These are phyloP conservation scores for Spinacia oleracea DNA, from an alignment of 179 eudicot species.

Conservation along the genomic window DNA sequence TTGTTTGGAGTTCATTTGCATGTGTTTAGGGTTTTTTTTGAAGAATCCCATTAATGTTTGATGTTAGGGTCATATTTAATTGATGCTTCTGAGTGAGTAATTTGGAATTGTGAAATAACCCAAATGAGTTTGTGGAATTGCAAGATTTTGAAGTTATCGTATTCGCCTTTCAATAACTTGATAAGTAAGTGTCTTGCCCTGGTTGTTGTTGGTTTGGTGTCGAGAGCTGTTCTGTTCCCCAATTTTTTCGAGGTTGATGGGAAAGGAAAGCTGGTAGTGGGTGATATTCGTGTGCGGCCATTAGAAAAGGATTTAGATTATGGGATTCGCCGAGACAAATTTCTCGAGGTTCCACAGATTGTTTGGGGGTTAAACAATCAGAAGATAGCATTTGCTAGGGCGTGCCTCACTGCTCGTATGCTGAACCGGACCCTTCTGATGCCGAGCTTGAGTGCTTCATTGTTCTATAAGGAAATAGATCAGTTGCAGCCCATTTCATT, in stretches of 20 bases:
- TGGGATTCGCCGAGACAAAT: constrained; percentile 42
- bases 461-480: constrained; percentile 90
- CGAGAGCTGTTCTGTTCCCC: constrained; percentile 48
- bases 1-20: neutral
- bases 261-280: constrained; percentile 19
- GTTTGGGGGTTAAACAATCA: constrained; percentile 98
- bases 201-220: constrained; percentile 41
- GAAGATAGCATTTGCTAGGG: constrained; percentile 91
- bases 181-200: constrained; percentile 55
- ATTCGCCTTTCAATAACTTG: constrained; percentile 42
- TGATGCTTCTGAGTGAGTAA: neutral
- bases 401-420: constrained; percentile 83
- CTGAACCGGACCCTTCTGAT: constrained; percentile 76
- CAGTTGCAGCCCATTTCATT: constrained; percentile 64
- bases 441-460: constrained; percentile 91
- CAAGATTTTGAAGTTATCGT: constrained; percentile 42
- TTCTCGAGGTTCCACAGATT: constrained; percentile 88
- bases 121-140: constrained; percentile 31
- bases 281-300: neutral
- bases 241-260: constrained; percentile 31
- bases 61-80: neutral
- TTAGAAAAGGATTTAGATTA: constrained; percentile 13
- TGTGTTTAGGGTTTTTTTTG: neutral
- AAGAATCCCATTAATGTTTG: neutral
- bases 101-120: neutral